These are phyloP conservation scores for Talaromyces amestolkiae DNA, from an alignment of 2,329 filamentous ascomycete species.

Conservation along the genomic window DNA sequence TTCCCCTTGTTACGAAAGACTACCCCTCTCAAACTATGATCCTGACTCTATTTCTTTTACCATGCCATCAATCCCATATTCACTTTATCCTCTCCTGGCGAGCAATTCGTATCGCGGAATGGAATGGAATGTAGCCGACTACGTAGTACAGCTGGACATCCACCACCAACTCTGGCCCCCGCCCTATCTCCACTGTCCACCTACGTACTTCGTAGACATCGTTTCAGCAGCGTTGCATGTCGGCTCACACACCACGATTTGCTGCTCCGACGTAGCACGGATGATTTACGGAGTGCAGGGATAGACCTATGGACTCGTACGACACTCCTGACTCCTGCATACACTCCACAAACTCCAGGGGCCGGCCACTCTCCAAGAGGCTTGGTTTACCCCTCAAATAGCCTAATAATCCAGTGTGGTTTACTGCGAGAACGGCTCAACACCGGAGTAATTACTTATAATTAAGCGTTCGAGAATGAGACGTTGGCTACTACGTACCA, in stretches of 20 bases:
- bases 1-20: not conserved
- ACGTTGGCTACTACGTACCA: not conserved
- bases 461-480: not conserved
- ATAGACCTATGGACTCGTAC: not conserved
- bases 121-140: not conserved
- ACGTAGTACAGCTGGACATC: too few relatives aligned
- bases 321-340: conserved; percentile 2
- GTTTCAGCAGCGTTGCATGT: conserved; percentile 10
- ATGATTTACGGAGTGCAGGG: not conserved
- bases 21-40: too few relatives aligned
- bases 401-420: too few relatives aligned
- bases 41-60: too few relatives aligned
- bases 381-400: not conserved
- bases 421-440: too few relatives aligned
- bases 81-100: too few relatives aligned
- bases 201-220: not conserved
- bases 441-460: not conserved
- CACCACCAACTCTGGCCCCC: too few relatives aligned
- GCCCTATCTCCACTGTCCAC: not conserved
- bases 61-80: too few relatives aligned
- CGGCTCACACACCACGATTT: not conserved
- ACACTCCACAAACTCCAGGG: too few relatives aligned
- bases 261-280: not conserved
- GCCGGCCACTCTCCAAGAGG: too few relatives aligned
- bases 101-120: not conserved